These are phyloP conservation scores for Jatropha curcas DNA, from an alignment of 345 rosid species.

Conservation along the genomic window DNA sequence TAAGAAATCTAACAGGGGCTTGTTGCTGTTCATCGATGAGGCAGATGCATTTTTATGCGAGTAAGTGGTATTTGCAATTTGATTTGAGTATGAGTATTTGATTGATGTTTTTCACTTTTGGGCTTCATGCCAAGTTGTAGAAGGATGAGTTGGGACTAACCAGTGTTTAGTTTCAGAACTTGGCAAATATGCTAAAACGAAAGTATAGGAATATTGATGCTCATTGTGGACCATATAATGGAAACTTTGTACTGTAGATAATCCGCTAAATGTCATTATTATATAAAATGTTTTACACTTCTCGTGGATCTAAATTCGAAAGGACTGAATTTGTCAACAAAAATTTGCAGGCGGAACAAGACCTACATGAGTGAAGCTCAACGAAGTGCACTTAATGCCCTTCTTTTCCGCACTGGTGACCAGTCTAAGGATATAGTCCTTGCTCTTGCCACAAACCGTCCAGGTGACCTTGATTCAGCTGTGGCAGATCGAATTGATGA, in stretches of 20 bases:
- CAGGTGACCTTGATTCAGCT: conserved; percentile 98
- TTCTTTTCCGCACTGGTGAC: conserved; percentile 90
- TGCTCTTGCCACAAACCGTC: conserved; percentile 94
- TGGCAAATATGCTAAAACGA: not conserved
- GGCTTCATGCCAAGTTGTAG: not conserved
- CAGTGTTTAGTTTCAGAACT: not conserved
- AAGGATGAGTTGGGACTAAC: not conserved
- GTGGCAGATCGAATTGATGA: conserved; percentile 91
- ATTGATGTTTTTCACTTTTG: not conserved
- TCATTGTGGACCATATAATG: not conserved
- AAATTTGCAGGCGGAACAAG: conserved; percentile 74
- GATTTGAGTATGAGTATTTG: not conserved
- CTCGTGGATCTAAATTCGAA: not conserved
- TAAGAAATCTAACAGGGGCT: conserved; percentile 84
- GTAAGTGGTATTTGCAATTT: conserved; percentile 48
- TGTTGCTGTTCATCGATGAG: conserved; percentile 91
- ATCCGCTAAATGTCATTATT: not conserved
- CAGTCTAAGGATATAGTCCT: conserved; percentile 95
- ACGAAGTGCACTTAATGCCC: conserved; percentile 92
- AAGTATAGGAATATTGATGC: not conserved
- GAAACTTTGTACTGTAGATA: not conserved
- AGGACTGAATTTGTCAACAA: conserved; percentile 7
- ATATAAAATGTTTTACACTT: too few relatives aligned
- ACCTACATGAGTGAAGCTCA: conserved; percentile 99
- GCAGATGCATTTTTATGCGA: conserved; percentile 99